These are phyloP conservation scores for Pseudonectria foliicola DNA, from an alignment of 2,329 filamentous ascomycete species.

Conservation along the genomic window DNA sequence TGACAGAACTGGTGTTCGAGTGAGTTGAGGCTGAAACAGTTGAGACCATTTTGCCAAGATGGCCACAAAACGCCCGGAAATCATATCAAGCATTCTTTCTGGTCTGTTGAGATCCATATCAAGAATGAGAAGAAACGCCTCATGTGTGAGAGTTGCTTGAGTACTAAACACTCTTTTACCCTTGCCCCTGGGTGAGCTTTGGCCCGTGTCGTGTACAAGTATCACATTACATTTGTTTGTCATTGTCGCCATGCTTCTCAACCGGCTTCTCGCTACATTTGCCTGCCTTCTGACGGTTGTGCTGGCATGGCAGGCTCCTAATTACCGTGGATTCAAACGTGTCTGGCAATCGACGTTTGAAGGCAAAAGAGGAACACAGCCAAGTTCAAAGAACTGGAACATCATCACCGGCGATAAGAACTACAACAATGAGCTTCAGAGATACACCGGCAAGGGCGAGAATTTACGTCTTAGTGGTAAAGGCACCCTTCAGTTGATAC, in stretches of 20 bases:
- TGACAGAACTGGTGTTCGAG: too few relatives aligned
- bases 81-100: too few relatives aligned
- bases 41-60: too few relatives aligned
- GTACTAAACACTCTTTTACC: too few relatives aligned
- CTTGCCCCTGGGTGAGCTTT: too few relatives aligned
- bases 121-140: too few relatives aligned
- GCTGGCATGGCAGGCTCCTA: slow-evolving; percentile 31
- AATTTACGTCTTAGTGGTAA: slow-evolving; percentile 47
- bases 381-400: slow-evolving; percentile 34
- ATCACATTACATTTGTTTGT: neutral
- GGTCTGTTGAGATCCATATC: too few relatives aligned
- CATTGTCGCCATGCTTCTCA: slow-evolving; percentile 16
- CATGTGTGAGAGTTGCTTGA: too few relatives aligned
- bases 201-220: too few relatives aligned
- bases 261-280: slow-evolving; percentile 18
- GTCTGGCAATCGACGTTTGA: slow-evolving; percentile 39
- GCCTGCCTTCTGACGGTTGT: slow-evolving; percentile 25
- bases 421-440: slow-evolving; percentile 46
- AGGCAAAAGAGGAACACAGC: slow-evolving; percentile 28
- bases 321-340: slow-evolving; percentile 31
- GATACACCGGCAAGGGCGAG: slow-evolving; percentile 36
- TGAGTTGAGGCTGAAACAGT: too few relatives aligned
- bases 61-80: too few relatives aligned
- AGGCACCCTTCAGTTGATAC: slow-evolving; percentile 44
- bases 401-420: slow-evolving; percentile 32